phyloP scores from a whole-genome alignment of 2,329 filamentous ascomycete genomes.

The Hypomyces rosellus region DNA sequence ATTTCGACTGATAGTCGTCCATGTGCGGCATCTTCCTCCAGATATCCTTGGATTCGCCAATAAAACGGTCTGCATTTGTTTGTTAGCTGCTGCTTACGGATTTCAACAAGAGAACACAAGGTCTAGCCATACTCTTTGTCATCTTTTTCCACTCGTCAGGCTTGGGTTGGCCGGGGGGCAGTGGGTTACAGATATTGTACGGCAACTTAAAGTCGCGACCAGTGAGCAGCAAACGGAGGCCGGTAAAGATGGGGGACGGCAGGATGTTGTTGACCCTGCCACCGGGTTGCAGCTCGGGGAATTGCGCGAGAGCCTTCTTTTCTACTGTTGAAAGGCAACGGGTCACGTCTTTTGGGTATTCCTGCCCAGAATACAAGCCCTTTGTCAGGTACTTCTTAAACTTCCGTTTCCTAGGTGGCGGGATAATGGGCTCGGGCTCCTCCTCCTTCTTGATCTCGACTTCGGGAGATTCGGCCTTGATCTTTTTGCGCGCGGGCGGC shows the following conservation, averaged over 20 bases:
- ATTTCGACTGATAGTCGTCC: slow-evolving; percentile 69
- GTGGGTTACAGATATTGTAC: slow-evolving; percentile 81
- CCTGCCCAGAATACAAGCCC: slow-evolving; percentile 83
- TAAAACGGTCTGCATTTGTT: slow-evolving; percentile 69
- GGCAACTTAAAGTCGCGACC: slow-evolving; percentile 83
- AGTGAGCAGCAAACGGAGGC: slow-evolving; percentile 61
- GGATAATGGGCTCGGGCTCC: slow-evolving; percentile 33
- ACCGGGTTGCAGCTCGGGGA: slow-evolving; percentile 41
- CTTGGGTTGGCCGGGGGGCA: slow-evolving; percentile 80
- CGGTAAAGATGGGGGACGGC: slow-evolving; percentile 73
- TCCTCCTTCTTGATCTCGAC: slow-evolving; percentile 19
- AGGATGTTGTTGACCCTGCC: slow-evolving; percentile 51
- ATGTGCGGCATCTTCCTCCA: slow-evolving; percentile 76
- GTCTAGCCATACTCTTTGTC: slow-evolving; percentile 65
- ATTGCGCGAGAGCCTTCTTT: slow-evolving; percentile 44
- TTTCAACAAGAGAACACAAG: not conserved
- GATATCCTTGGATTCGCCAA: slow-evolving; percentile 71
- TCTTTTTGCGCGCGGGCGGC: slow-evolving; percentile 32
- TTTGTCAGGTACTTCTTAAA: slow-evolving; percentile 74
- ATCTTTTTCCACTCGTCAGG: slow-evolving; percentile 90
- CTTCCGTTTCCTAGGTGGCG: slow-evolving; percentile 36
- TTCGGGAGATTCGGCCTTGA: slow-evolving; percentile 19
- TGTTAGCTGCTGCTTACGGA: slow-evolving; percentile 18
- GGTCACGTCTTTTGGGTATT: slow-evolving; percentile 41
- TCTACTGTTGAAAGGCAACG: slow-evolving; percentile 44